Base-by-base conservation (phyloP, 768 basidiomycete species). In the Harrya chromipes region DNA sequence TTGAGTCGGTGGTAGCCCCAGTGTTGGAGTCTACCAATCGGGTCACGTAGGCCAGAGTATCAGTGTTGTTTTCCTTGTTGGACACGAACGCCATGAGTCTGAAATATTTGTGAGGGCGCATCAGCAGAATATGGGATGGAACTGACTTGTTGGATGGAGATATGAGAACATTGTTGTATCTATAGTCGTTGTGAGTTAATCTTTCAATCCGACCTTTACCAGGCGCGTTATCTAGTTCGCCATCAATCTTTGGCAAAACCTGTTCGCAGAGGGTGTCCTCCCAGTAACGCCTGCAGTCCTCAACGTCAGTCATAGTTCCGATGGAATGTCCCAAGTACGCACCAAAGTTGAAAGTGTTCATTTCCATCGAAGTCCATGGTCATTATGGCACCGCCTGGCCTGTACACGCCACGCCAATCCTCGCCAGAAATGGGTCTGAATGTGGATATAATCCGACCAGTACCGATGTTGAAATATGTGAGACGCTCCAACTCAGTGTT, bases 291-390 rank as follows among this genome's bases (percentile, higher is more conserved):
- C 71, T 72, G 17, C 19, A 40, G 43, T 16, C 17, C 13, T 21
- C 14, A 17, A 46, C 5, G 10, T 48, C 24, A 53, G 40, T 3
- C 27, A 33, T 20, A 21, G 35, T 26, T 17, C n/a, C 10, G 26
- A 36, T 19, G 20, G 19, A 23, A 36, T 4, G 12, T n/a, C 13
- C 20, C 14, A 16, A 8, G 21, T 21, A 56, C 66, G 23, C 49
- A 66, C 73, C 73, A 74, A 24, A 74, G 62, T n/a, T 75, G 74
- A 43, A 66, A 72, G 26, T 66, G 66, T 36, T 74, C 71, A 34
- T 67, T 74, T 41, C 72, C 72, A 26, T 68, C 66, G 23, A 72
- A 67, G 44, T 74, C 72, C 71, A 74, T 72, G 5, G 66, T 53
- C 61, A 74, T 64, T 33, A 73, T n/a, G n/a, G n/a, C n/a, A n/a